phyloP scores from a whole-genome alignment of 1,284 basidiomycete genomes.

The Vanrija pseudolonga region DNA sequence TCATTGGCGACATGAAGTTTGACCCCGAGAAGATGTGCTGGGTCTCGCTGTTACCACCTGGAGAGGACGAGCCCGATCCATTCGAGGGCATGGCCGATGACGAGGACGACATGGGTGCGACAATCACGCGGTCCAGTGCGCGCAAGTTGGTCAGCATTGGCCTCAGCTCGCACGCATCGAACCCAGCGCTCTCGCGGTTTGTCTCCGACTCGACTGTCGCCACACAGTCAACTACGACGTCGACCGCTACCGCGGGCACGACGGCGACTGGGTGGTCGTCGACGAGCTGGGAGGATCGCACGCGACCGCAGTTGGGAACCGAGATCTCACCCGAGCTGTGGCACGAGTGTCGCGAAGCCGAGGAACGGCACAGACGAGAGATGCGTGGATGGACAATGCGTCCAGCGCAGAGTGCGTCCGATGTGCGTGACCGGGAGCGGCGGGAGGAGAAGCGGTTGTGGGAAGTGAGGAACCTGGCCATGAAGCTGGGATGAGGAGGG shows the following conservation, averaged over 20 bases:
- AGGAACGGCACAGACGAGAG: slow-evolving; percentile 72
- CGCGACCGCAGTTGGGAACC: slow-evolving; percentile 4
- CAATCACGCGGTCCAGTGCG: slow-evolving; percentile 55
- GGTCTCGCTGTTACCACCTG: slow-evolving; percentile 75
- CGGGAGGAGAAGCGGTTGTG: slow-evolving; percentile 43
- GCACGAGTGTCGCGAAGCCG: slow-evolving; percentile 66
- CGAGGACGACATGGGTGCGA: slow-evolving; percentile 68
- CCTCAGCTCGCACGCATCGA: slow-evolving; percentile 17
- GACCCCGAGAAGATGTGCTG: slow-evolving; percentile 91
- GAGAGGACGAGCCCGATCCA: slow-evolving; percentile 88
- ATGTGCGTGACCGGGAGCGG: slow-evolving; percentile 30
- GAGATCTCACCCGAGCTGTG: slow-evolving; percentile 53
- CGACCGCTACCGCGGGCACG: slow-evolving; percentile 29
- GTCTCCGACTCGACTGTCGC: slow-evolving; percentile 34
- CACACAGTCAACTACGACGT: slow-evolving; percentile 41
- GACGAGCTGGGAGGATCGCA: slow-evolving; percentile 17
- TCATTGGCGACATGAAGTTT: slow-evolving; percentile 96
- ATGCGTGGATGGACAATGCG: slow-evolving; percentile 67
- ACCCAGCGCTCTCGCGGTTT: background rate
- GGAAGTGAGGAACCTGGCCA: slow-evolving; percentile 46
- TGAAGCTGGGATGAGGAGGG: slow-evolving; percentile 3
- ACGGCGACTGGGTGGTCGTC: slow-evolving; percentile 19
- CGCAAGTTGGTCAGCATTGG: slow-evolving; percentile 30
- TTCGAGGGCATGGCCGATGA: slow-evolving; percentile 86
- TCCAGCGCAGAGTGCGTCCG: slow-evolving; percentile 9